Evolutionary conservation across 1,284 basidiomycete species (phyloP).

Genomic region (Xerocomus nothofagi): DNA sequence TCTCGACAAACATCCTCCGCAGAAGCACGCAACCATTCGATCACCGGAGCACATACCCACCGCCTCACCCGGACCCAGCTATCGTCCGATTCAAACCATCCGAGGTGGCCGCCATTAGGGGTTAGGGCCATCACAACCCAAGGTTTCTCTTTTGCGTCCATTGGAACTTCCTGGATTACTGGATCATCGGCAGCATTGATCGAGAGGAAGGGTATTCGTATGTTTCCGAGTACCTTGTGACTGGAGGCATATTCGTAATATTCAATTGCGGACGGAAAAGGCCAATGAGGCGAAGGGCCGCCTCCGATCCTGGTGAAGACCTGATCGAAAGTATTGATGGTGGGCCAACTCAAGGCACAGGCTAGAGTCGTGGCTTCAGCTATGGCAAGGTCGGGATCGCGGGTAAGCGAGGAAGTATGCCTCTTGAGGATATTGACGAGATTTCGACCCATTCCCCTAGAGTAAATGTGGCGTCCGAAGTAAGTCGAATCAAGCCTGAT

Average conservation of each 20-base stretch:
- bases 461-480: constrained; percentile 74
- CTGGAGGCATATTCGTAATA: constrained; percentile 81
- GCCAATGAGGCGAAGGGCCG: constrained; percentile 78
- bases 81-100: constrained; percentile 80
- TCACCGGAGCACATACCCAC: constrained; percentile 72
- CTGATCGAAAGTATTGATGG: constrained; percentile 62
- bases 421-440: constrained; percentile 65
- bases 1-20: constrained; percentile 52
- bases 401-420: constrained; percentile 54
- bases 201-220: constrained; percentile 74
- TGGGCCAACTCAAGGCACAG: constrained; percentile 51
- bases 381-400: constrained; percentile 52
- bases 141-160: constrained; percentile 56
- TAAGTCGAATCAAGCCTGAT: constrained; percentile 62
- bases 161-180: constrained; percentile 66
- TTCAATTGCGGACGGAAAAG: constrained; percentile 70
- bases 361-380: constrained; percentile 48
- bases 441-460: constrained; percentile 81
- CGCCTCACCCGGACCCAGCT: constrained; percentile 48
- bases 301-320: constrained; percentile 74
- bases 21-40: constrained; percentile 71
- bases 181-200: constrained; percentile 94
- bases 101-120: constrained; percentile 86
- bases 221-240: constrained; percentile 52
- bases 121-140: constrained; percentile 78